Percentiles rank a stretch among this genome's conserved stretches.
Evolutionary conservation across 148 eudicot species (phyloP).

Genomic region (Limonium bicolor): DNA sequence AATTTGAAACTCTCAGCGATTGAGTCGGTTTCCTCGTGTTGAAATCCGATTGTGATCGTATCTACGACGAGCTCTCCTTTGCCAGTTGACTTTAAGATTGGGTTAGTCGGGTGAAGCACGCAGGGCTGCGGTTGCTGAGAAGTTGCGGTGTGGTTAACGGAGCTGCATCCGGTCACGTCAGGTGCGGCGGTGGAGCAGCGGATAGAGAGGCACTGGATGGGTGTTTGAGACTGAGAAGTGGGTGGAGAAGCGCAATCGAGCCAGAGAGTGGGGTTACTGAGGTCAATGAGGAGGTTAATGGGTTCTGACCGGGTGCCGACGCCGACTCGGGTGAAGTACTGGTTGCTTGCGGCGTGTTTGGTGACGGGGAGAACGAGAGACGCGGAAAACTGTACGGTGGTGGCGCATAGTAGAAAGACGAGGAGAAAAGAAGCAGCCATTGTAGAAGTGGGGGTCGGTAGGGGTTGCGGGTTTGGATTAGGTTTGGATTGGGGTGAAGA

Average conservation of each 20-base stretch:
- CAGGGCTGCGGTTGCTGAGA: too few relatives aligned
- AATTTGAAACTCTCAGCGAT: neutral
- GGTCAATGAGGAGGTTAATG: neutral
- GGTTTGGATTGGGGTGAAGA: too few relatives aligned
- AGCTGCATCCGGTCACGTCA: neutral
- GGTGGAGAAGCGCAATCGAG: neutral
- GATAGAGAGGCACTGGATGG: neutral
- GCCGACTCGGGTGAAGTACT: neutral
- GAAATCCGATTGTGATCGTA: neutral
- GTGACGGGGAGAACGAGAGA: conserved; percentile 1
- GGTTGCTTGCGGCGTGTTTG: conserved; percentile 1
- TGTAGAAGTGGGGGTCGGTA: neutral
- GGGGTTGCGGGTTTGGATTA: too few relatives aligned
- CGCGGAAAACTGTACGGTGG: neutral
- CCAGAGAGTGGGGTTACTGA: neutral
- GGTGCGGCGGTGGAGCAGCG: conserved; percentile 3
- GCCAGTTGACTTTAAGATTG: neutral
- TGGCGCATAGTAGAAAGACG: neutral
- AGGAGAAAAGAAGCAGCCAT: neutral
- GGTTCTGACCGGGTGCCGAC: conserved; percentile 2
- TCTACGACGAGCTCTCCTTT: conserved; percentile 1
- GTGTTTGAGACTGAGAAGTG: too few relatives aligned
- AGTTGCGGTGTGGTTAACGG: neutral
- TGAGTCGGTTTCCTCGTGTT: neutral
- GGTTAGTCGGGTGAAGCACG: neutral